Conservation (phyloP, 2,329 filamentous ascomycete genomes). For the Claviceps digitariae region DNA sequence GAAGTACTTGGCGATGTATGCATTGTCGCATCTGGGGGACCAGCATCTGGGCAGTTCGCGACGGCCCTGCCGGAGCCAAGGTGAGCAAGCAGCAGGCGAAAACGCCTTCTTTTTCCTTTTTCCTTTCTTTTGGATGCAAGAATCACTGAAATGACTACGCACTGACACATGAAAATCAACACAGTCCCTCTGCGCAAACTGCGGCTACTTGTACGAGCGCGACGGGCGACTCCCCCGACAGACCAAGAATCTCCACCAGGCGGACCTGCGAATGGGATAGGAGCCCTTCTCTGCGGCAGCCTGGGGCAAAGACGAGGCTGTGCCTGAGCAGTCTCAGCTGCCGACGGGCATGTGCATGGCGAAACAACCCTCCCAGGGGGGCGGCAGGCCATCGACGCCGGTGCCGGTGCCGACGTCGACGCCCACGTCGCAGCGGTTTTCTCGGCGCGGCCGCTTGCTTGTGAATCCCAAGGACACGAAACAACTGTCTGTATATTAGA, state of each 20-base stretch:
- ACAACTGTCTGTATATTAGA: not conserved
- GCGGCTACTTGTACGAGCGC: slow-evolving; percentile 77
- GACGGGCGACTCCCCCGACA: slow-evolving; percentile 62
- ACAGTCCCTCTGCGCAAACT: slow-evolving; percentile 84
- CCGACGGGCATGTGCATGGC: not conserved
- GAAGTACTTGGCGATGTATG: slow-evolving; percentile 70
- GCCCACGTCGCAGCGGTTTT: not conserved
- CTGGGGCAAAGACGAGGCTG: slow-evolving; percentile 8
- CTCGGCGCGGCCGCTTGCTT: not conserved
- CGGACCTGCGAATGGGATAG: slow-evolving; percentile 15
- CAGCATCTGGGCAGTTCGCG: slow-evolving; percentile 87
- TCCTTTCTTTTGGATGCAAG: too few relatives aligned
- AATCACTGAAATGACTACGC: too few relatives aligned
- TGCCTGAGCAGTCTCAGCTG: slow-evolving; percentile 2
- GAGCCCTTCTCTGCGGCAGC: slow-evolving; percentile 8
- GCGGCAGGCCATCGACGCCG: not conserved
- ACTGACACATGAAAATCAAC: not conserved
- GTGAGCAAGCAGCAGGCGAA: too few relatives aligned
- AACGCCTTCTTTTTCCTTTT: not conserved
- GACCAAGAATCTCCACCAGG: slow-evolving; percentile 26
- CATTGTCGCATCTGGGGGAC: slow-evolving; percentile 84
- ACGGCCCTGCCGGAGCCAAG: slow-evolving; percentile 73
- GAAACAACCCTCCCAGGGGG: not conserved
- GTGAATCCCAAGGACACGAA: not conserved
- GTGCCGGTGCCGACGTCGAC: not conserved